Conservation (phyloP, 768 basidiomycete genomes). For the Cubamyces lactineus region DNA sequence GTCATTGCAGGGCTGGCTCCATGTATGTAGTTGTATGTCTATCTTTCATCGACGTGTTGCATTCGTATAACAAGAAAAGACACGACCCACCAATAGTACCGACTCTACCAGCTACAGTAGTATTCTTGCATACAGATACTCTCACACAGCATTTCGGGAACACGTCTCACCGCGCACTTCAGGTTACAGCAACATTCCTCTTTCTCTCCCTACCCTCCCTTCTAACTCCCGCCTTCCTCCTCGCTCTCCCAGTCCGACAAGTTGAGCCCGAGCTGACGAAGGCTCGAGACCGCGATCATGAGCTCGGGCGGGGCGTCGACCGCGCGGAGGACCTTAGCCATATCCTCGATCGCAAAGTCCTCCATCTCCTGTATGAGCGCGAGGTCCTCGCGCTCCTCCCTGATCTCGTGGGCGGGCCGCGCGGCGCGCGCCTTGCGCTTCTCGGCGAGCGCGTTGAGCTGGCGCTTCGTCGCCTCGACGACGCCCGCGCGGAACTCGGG, state of each 20-base stretch:
- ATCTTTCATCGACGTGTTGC: no score
- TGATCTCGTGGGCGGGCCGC: constrained; percentile 37
- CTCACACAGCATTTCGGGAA: no score
- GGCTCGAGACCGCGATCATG: constrained; percentile 70
- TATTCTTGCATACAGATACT: no score
- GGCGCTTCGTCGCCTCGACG: constrained; percentile 71
- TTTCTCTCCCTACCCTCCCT: no score
- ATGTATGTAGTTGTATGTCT: no score
- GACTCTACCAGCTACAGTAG: no score
- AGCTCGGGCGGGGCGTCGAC: constrained; percentile 67
- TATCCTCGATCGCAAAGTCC: constrained; percentile 80
- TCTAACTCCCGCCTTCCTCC: constrained; percentile 28
- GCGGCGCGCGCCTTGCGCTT: constrained; percentile 59
- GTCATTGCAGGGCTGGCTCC: no score
- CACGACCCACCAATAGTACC: no score
- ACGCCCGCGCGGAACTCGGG: constrained; percentile 56
- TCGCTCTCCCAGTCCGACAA: constrained; percentile 39
- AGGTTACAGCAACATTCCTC: no score
- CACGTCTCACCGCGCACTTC: no score
- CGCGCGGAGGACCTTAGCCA: constrained; percentile 61
- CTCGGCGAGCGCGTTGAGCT: constrained; percentile 71
- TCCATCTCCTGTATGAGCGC: constrained; percentile 80
- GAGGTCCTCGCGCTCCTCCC: constrained; percentile 69
- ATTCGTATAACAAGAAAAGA: no score
- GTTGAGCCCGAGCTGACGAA: constrained; percentile 65